A percentile compares a stretch with the other conserved stretches of the same genome.
phyloP scores from a whole-genome alignment of 140 eudicot genomes.

The Ambrosia hybrid region DNA sequence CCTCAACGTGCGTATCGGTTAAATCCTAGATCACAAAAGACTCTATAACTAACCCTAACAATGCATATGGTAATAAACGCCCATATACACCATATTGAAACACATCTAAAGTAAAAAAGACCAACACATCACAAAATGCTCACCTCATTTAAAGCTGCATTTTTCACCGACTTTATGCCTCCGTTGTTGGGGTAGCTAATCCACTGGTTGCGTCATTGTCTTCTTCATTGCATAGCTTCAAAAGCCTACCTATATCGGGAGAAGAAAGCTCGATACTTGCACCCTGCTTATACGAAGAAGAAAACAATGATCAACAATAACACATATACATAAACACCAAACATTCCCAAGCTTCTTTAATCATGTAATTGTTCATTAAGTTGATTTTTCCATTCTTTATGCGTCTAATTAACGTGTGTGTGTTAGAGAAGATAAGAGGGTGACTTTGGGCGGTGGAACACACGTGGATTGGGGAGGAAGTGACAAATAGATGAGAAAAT shows the following conservation, averaged over 20 bases:
- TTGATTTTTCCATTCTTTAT: slow-evolving; percentile 85
- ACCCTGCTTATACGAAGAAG: slow-evolving; percentile 48
- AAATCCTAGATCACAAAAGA: not conserved
- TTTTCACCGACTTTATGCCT: slow-evolving; percentile 42
- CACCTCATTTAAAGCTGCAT: slow-evolving; percentile 55
- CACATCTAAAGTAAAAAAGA: not conserved
- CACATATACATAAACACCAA: not conserved
- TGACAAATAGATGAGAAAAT: no score
- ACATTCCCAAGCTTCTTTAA: no score
- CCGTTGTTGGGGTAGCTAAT: slow-evolving; percentile 78
- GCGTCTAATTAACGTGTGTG: slow-evolving; percentile 88
- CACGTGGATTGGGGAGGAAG: no score
- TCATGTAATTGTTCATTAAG: slow-evolving; percentile 62
- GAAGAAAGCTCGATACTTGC: slow-evolving; percentile 70
- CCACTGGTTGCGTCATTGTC: slow-evolving; percentile 97
- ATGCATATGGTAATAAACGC: not conserved
- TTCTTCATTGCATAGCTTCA: slow-evolving; percentile 80
- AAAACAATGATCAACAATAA: not conserved
- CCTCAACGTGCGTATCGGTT: no score
- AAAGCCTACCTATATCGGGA: slow-evolving; percentile 66
- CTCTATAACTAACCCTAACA: not conserved
- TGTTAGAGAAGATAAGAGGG: no score
- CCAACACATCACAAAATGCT: not conserved
- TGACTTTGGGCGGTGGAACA: no score
- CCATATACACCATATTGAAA: not conserved